A percentile compares a stretch with the other conserved stretches of the same genome.
phyloP scores from a whole-genome alignment of 768 basidiomycete genomes.

The Suillus plorans region DNA sequence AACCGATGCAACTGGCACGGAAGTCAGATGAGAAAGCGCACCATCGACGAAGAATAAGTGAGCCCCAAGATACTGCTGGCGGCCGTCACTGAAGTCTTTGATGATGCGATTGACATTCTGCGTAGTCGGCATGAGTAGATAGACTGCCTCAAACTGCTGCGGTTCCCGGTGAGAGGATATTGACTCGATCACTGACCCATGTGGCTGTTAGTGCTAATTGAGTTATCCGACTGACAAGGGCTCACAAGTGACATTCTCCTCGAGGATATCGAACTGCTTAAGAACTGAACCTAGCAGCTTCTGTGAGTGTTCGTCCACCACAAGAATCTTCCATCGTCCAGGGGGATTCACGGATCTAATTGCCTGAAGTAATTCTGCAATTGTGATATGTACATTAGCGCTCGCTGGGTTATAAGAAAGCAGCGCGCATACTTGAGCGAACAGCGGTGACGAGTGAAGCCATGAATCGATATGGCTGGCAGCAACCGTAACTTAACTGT shows the following conservation, averaged over 20 bases:
- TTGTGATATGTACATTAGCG: constrained; percentile 3
- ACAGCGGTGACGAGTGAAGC: constrained; percentile 47
- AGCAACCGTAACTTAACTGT: neutral
- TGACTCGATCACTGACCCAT: constrained; percentile 78
- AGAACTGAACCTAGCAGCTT: constrained; percentile 80
- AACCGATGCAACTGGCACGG: neutral
- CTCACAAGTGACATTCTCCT: constrained; percentile 96
- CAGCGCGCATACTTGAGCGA: constrained; percentile 41
- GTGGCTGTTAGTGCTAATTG: constrained; percentile 11
- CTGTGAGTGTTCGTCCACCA: constrained; percentile 92
- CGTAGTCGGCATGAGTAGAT: constrained; percentile 91
- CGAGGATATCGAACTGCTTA: constrained; percentile 90
- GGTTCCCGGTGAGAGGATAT: constrained; percentile 82
- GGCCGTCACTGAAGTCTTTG: constrained; percentile 68
- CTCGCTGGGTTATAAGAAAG: neutral
- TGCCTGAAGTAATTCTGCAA: constrained; percentile 79
- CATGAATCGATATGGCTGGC: constrained; percentile 35
- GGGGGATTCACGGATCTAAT: constrained; percentile 86
- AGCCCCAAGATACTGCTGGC: constrained; percentile 76
- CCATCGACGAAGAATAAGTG: constrained; percentile 96
- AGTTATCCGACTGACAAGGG: constrained; percentile 13
- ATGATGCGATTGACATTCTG: constrained; percentile 93
- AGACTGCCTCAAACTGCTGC: constrained; percentile 89
- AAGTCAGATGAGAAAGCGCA: constrained; percentile 31
- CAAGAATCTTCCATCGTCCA: constrained; percentile 94